phyloP scores from a whole-genome alignment of 2,329 filamentous ascomycete genomes.

The Xylaria sp. region DNA sequence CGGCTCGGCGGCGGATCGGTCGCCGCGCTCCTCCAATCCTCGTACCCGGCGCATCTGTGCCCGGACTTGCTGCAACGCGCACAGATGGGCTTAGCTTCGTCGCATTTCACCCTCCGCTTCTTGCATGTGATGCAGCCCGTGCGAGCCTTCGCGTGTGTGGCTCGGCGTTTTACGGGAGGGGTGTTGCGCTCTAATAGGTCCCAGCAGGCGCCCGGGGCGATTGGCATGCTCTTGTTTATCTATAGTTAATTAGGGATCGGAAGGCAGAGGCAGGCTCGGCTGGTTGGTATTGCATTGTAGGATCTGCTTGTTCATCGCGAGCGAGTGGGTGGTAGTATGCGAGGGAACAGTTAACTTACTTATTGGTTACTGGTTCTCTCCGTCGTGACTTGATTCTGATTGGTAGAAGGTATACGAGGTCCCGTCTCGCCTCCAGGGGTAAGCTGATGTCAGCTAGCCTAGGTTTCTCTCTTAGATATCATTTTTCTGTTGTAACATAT shows the following conservation, averaged over 20 bases:
- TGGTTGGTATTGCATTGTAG: neutral
- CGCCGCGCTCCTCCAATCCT: constrained; percentile 13
- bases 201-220: constrained; percentile 40
- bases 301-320: neutral
- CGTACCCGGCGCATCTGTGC: constrained; percentile 38
- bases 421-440: too few relatives aligned
- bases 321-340: neutral
- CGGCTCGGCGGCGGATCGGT: neutral
- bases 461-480: neutral
- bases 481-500: neutral
- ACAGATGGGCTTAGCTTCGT: constrained; percentile 42
- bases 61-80: constrained; percentile 39
- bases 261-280: neutral
- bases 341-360: neutral
- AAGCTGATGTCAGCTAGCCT: neutral
- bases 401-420: constrained; percentile 24
- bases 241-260: neutral
- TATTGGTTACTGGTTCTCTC: neutral
- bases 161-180: constrained; percentile 37
- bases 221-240: constrained; percentile 33
- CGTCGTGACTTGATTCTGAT: constrained; percentile 4
- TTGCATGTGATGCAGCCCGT: constrained; percentile 44
- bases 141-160: constrained; percentile 39
- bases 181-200: constrained; percentile 38
- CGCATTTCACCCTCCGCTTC: constrained; percentile 41